Evolutionary conservation across 768 basidiomycete species (phyloP).

Genomic region (Tubosaeta brunneosetosa): DNA sequence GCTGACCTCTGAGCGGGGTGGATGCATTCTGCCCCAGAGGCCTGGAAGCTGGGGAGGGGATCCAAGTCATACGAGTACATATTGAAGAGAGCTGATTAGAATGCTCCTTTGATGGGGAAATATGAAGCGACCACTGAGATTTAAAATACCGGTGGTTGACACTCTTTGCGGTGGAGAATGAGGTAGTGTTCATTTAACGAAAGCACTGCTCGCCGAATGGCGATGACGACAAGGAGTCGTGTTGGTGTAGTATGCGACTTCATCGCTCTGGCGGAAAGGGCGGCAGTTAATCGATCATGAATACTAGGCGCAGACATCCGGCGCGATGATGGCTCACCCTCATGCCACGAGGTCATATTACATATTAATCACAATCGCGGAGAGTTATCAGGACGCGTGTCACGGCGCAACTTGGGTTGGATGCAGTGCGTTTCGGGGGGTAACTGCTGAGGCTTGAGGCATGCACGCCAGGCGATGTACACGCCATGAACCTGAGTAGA

Average conservation of each 20-base stretch:
- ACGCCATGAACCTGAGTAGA: conserved; percentile 16
- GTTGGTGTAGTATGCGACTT: conserved; percentile 20
- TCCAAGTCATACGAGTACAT: conserved; percentile 16
- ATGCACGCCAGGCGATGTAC: conserved; percentile 22
- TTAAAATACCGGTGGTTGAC: conserved; percentile 18
- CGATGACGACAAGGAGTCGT: conserved; percentile 21
- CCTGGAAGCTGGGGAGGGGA: conserved; percentile 1
- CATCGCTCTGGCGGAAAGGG: conserved; percentile 21
- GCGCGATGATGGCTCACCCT: conserved; percentile 21
- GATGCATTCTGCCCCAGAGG: background rate
- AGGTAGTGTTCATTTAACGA: conserved; percentile 17
- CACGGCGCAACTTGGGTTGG: conserved; percentile 19
- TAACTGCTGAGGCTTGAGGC: conserved; percentile 12
- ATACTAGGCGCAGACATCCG: conserved; percentile 15
- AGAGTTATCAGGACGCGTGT: conserved; percentile 19
- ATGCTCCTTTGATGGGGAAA: conserved; percentile 20
- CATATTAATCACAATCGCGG: conserved; percentile 24
- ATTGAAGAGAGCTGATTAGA: conserved; percentile 11
- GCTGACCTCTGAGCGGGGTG: conserved; percentile 13
- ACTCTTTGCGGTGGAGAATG: conserved; percentile 13
- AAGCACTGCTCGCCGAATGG: conserved; percentile 19
- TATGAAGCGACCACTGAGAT: conserved; percentile 10
- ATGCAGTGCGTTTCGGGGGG: conserved; percentile 15
- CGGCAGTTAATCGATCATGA: conserved; percentile 19
- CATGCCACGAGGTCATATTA: conserved; percentile 24